Evolutionary conservation across 1,284 basidiomycete species (phyloP).

Genomic region (Bondarzewia mesenterica): DNA sequence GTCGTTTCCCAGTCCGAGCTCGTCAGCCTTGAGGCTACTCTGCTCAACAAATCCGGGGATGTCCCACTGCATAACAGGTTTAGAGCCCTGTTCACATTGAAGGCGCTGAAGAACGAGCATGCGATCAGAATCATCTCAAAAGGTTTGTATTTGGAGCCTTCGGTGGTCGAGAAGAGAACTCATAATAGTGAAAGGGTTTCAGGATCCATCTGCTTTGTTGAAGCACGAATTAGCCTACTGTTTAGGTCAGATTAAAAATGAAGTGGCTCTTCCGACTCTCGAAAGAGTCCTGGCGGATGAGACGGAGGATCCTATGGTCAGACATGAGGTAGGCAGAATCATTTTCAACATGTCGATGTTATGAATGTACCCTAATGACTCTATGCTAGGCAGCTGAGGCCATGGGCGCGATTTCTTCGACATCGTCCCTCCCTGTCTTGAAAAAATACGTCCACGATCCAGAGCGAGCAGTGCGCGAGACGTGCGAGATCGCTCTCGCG

Average conservation of each 20-base stretch:
- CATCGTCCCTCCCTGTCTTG: conserved; percentile 64
- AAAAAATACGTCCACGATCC: conserved; percentile 67
- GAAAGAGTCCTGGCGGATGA: conserved; percentile 67
- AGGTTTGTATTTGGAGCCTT: conserved; percentile 38
- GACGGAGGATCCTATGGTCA: conserved; percentile 91
- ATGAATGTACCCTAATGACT: no score
- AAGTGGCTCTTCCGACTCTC: conserved; percentile 72
- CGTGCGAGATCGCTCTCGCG: conserved; percentile 93
- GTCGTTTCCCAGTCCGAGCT: conserved; percentile 34
- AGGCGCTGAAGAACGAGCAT: conserved; percentile 73
- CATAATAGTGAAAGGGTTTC: conserved; percentile 52
- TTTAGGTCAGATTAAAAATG: conserved; percentile 83
- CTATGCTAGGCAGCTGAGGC: conserved; percentile 84
- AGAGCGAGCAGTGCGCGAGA: conserved; percentile 85
- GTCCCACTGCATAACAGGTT: conserved; percentile 87
- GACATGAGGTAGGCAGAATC: conserved; percentile 82
- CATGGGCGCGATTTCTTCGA: conserved; percentile 86
- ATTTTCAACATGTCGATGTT: no score
- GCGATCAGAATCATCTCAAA: conserved; percentile 83
- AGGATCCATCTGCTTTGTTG: conserved; percentile 83
- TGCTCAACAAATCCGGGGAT: conserved; percentile 71
- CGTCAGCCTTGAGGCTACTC: conserved; percentile 50
- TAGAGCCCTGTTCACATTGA: conserved; percentile 89
- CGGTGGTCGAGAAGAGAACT: background rate
- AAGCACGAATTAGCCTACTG: conserved; percentile 99